These are phyloP conservation scores for Parietaria judaica DNA, from an alignment of 306 rosid species.

Conservation along the genomic window DNA sequence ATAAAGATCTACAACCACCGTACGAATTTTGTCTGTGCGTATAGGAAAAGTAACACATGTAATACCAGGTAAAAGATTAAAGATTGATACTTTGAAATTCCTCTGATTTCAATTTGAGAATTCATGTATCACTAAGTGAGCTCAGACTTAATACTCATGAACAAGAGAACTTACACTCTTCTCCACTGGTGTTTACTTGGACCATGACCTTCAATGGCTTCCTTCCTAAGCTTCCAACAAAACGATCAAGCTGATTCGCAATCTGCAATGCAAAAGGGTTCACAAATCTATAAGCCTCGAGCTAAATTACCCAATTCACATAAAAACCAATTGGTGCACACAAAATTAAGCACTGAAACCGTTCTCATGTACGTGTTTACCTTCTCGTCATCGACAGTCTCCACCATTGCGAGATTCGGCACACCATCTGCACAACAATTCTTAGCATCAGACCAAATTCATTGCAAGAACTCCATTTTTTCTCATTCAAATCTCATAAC, in stretches of 20 bases:
- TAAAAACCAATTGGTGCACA: neutral
- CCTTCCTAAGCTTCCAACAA: conserved; percentile 62
- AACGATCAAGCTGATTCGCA: conserved; percentile 67
- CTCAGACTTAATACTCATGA: conserved; percentile 9
- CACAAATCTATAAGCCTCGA: neutral
- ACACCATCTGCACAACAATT: conserved; percentile 47
- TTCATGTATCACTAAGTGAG: conserved; percentile 16
- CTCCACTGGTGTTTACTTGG: conserved; percentile 98
- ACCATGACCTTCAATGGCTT: conserved; percentile 73
- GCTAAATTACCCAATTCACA: neutral
- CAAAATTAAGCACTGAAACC: neutral
- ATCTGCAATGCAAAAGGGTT: conserved; percentile 31
- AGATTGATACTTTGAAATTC: too few relatives aligned
- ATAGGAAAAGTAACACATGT: too few relatives aligned
- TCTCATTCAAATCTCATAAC: neutral
- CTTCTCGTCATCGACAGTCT: conserved; percentile 80
- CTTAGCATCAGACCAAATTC: neutral
- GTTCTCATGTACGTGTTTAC: conserved; percentile 21
- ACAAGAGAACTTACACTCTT: conserved; percentile 55
- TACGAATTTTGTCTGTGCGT: too few relatives aligned
- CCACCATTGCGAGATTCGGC: conserved; percentile 74
- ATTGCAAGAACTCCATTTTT: neutral
- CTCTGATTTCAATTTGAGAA: too few relatives aligned
- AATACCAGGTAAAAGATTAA: too few relatives aligned
- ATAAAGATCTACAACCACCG: too few relatives aligned